Conservation (phyloP, 2,329 filamentous ascomycete genomes). For the Thermothelomyces thermophilus region DNA sequence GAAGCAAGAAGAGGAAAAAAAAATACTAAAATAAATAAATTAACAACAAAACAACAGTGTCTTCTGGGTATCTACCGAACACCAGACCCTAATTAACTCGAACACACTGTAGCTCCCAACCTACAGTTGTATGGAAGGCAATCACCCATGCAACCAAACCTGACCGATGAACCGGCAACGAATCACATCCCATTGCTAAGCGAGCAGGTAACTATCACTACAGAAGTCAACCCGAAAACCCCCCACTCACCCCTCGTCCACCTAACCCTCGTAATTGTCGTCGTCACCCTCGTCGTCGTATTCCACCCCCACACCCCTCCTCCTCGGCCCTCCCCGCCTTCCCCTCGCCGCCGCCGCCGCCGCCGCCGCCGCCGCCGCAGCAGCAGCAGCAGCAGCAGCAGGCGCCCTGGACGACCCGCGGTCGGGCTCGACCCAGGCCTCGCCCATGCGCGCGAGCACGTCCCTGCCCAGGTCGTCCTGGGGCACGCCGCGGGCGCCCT, state of each 20-base stretch:
- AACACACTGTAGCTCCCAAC: too few relatives aligned
- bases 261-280: too few relatives aligned
- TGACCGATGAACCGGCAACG: too few relatives aligned
- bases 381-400: not conserved
- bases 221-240: too few relatives aligned
- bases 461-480: not conserved
- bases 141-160: too few relatives aligned
- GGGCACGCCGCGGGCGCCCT: not conserved
- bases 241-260: too few relatives aligned
- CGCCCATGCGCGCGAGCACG: constrained; percentile 5
- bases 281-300: too few relatives aligned
- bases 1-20: too few relatives aligned
- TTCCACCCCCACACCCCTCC: not conserved
- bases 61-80: not conserved
- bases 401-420: not conserved
- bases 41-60: not conserved
- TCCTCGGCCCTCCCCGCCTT: not conserved
- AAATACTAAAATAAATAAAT: not conserved
- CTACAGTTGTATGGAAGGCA: too few relatives aligned
- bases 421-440: not conserved
- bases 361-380: not conserved
- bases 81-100: too few relatives aligned
- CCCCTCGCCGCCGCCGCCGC: not conserved
- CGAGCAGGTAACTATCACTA: too few relatives aligned
- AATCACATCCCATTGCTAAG: too few relatives aligned